Percentiles rank a stretch among this genome's conserved stretches.
phyloP scores from a whole-genome alignment of 1,284 basidiomycete genomes.

The Cryptococcus floricola region DNA sequence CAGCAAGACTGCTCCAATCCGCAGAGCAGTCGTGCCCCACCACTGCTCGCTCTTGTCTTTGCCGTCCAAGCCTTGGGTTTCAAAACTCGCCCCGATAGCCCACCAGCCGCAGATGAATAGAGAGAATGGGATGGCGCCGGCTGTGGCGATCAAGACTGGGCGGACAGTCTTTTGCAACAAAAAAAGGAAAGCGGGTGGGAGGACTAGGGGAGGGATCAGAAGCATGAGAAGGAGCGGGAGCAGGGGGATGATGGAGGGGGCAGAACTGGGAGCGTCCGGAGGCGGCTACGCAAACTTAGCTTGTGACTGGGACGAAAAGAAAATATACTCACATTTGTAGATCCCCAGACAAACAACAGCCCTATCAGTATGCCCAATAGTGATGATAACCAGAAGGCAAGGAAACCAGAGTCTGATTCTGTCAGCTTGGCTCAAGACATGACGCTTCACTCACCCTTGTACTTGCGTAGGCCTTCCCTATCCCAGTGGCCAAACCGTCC shows the following conservation, averaged over 20 bases:
- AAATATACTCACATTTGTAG: conserved; percentile 37
- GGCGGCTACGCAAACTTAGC: conserved; percentile 15
- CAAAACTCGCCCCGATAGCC: conserved; percentile 86
- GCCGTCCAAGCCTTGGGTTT: conserved; percentile 66
- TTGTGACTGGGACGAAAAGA: not conserved
- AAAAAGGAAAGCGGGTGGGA: conserved; percentile 72
- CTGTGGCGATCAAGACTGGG: conserved; percentile 74
- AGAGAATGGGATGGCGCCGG: conserved; percentile 72
- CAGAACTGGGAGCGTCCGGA: conserved; percentile 19
- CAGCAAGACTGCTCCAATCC: conserved; percentile 73
- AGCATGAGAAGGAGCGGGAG: conserved; percentile 77
- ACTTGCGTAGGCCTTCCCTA: conserved; percentile 43
- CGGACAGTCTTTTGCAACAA: conserved; percentile 72
- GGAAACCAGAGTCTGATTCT: conserved; percentile 40
- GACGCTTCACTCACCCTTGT: conserved; percentile 37
- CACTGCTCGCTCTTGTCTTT: conserved; percentile 64
- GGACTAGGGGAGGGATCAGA: conserved; percentile 64
- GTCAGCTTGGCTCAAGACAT: not conserved
- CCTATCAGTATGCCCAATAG: conserved; percentile 40
- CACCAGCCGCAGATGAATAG: conserved; percentile 76
- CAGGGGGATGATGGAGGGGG: conserved; percentile 62
- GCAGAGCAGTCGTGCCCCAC: conserved; percentile 64
- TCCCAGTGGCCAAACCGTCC: conserved; percentile 48
- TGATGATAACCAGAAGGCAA: conserved; percentile 44
- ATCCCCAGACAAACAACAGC: conserved; percentile 47